A percentile compares a stretch with the other conserved stretches of the same genome.
Evolutionary conservation across 2,329 filamentous ascomycete species (phyloP).

Genomic region (Xylaria arbuscula): DNA sequence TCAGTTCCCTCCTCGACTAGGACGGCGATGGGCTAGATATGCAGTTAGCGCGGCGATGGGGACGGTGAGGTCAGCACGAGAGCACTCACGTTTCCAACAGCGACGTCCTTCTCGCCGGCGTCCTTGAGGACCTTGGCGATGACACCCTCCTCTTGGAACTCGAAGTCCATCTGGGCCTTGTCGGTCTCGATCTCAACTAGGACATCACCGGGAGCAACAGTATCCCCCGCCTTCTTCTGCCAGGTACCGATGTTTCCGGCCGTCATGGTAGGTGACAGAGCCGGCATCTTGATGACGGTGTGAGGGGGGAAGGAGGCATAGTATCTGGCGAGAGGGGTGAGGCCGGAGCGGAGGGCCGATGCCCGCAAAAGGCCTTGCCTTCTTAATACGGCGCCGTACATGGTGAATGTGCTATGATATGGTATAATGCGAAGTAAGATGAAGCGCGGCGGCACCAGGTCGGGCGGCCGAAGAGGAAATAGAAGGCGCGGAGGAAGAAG

Average conservation of each 20-base stretch:
- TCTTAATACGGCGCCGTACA: conserved; percentile 73
- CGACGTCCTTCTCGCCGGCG: conserved; percentile 90
- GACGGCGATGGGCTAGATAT: conserved; percentile 86
- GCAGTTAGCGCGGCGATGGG: conserved; percentile 36
- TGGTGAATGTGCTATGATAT: conserved; percentile 51
- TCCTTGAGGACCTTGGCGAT: conserved; percentile 95
- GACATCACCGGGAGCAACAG: conserved; percentile 89
- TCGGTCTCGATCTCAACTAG: conserved; percentile 99
- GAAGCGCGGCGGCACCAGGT: conserved; percentile 40
- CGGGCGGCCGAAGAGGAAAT: conserved; percentile 18
- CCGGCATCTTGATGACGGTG: conserved; percentile 96
- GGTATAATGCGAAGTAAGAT: conserved; percentile 35
- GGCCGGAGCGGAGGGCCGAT: conserved; percentile 62
- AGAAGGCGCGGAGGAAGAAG: neutral
- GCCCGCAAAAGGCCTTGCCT: conserved; percentile 68
- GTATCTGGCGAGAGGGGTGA: conserved; percentile 68
- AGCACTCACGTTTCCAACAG: conserved; percentile 88
- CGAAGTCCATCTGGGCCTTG: conserved; percentile 99
- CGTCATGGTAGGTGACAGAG: conserved; percentile 97
- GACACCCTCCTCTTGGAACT: conserved; percentile 98
- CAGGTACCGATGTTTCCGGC: conserved; percentile 94
- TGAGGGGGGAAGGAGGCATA: conserved; percentile 92
- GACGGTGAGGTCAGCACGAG: conserved; percentile 8
- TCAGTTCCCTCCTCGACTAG: conserved; percentile 93
- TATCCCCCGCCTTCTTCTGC: conserved; percentile 97